These are phyloP conservation scores for Bacterosira constricta DNA, from an alignment of 108 stramenopile genomes.

Conservation along the genomic window DNA sequence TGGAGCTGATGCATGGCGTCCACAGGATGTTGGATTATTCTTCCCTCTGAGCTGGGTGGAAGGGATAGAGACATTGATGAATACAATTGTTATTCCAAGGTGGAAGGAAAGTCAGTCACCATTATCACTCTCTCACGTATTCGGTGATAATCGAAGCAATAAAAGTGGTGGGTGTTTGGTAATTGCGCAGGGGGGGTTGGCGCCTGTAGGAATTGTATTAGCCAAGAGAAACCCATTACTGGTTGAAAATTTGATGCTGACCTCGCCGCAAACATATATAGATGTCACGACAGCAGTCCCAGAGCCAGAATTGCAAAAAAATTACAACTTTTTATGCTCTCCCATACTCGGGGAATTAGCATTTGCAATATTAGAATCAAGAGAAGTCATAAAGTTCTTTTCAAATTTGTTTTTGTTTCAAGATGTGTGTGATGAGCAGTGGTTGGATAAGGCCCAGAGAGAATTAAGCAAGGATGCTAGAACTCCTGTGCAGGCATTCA, in stretches of 20 bases:
- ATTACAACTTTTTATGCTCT: conserved; percentile 60
- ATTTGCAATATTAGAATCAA: conserved; percentile 59
- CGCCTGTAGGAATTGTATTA: conserved; percentile 61
- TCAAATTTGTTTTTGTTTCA: conserved; percentile 66
- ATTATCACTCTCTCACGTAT: background rate
- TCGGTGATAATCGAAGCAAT: background rate
- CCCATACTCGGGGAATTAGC: conserved; percentile 54
- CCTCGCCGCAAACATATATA: conserved; percentile 64
- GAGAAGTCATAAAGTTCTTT: conserved; percentile 62
- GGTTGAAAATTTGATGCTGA: conserved; percentile 48
- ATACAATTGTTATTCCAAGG: conserved; percentile 12
- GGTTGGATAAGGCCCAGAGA: conserved; percentile 51
- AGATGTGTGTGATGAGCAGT: conserved; percentile 51
- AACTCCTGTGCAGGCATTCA: conserved; percentile 66
- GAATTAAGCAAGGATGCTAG: conserved; percentile 40
- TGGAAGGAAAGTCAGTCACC: background rate
- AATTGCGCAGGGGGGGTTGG: conserved; percentile 67
- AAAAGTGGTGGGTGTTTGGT: conserved; percentile 41
- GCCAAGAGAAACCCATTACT: conserved; percentile 57
- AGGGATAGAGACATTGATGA: conserved; percentile 57
- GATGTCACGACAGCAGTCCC: conserved; percentile 64
- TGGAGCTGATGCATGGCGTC: conserved; percentile 63
- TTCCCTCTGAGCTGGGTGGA: conserved; percentile 69
- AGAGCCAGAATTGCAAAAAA: conserved; percentile 48
- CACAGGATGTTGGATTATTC: conserved; percentile 39